These are phyloP conservation scores for Phytophthora agathidicida DNA, from an alignment of 352 stramenopile genomes.

Conservation along the genomic window DNA sequence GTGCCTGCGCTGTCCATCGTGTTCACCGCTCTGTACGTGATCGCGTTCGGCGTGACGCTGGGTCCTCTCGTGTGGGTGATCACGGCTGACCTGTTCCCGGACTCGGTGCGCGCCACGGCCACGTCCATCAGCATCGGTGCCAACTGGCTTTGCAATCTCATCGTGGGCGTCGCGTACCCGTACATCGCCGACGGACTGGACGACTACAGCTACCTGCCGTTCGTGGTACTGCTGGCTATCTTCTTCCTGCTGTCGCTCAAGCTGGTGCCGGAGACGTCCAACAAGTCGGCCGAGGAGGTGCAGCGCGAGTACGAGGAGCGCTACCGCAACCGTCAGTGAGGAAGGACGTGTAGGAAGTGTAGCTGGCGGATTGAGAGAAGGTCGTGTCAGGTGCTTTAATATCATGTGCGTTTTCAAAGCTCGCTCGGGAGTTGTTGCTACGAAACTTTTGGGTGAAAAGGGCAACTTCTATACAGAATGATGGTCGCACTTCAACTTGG, in stretches of 20 bases:
- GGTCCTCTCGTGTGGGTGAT: conserved; percentile 24
- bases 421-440: too few species aligned
- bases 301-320: conserved; percentile 39
- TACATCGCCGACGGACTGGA: conserved; percentile 47
- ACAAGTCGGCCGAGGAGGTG: conserved; percentile 62
- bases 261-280: conserved; percentile 56
- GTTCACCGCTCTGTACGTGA: conserved; percentile 25
- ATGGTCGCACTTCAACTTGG: background rate
- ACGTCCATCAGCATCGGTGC: conserved; percentile 44
- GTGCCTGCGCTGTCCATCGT: conserved; percentile 30
- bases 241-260: conserved; percentile 46
- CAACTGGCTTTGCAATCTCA: conserved; percentile 58
- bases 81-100: conserved; percentile 24
- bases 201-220: conserved; percentile 51
- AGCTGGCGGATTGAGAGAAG: too few species aligned
- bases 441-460: too few species aligned
- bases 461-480: background rate
- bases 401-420: too few species aligned
- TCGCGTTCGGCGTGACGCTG: conserved; percentile 17
- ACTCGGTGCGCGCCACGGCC: conserved; percentile 28
- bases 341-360: too few species aligned
- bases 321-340: conserved; percentile 13
- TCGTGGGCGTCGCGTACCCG: conserved; percentile 58
- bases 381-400: too few species aligned
- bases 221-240: conserved; percentile 46